Conservation (phyloP, 768 basidiomycete genomes). For the Daedaleopsis sinensis region DNA sequence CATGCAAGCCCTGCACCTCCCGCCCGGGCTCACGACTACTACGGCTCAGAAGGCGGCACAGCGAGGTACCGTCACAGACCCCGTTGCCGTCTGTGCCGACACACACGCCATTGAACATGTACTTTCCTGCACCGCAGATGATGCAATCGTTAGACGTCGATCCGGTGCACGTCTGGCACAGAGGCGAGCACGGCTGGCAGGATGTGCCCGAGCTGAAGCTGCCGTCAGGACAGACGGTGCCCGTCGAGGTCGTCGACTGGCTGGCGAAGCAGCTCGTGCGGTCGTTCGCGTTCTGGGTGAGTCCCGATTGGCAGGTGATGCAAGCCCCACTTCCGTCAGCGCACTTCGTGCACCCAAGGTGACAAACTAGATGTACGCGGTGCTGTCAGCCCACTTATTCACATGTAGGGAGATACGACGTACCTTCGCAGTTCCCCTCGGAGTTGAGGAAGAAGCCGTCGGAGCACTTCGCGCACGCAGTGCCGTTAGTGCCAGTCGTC, state of each 20-base stretch:
- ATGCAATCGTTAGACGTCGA: constrained; percentile 71
- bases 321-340: constrained; percentile 71
- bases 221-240: constrained; percentile 63
- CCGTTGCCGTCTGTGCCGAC: constrained; percentile 68
- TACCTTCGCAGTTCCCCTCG: constrained; percentile 75
- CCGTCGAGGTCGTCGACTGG: constrained; percentile 51
- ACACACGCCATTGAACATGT: constrained; percentile 68
- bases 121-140: constrained; percentile 63
- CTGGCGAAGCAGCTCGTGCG: constrained; percentile 64
- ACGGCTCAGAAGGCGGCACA: no score
- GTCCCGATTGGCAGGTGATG: constrained; percentile 68
- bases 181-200: constrained; percentile 63
- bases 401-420: constrained; percentile 19
- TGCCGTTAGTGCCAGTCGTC: constrained; percentile 70
- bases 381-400: not conserved
- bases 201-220: constrained; percentile 59
- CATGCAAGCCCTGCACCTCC: no score
- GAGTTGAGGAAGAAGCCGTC: constrained; percentile 74
- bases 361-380: constrained; percentile 53
- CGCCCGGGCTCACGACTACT: no score
- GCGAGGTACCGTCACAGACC: constrained; percentile 68
- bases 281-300: constrained; percentile 67
- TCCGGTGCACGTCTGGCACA: constrained; percentile 74
- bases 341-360: constrained; percentile 72
- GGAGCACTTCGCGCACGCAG: constrained; percentile 74